Percentiles rank a stretch among this genome's conserved stretches.
Conservation (phyloP, 2,329 filamentous ascomycete species). For the Neoscytalidium dimidiatum region DNA sequence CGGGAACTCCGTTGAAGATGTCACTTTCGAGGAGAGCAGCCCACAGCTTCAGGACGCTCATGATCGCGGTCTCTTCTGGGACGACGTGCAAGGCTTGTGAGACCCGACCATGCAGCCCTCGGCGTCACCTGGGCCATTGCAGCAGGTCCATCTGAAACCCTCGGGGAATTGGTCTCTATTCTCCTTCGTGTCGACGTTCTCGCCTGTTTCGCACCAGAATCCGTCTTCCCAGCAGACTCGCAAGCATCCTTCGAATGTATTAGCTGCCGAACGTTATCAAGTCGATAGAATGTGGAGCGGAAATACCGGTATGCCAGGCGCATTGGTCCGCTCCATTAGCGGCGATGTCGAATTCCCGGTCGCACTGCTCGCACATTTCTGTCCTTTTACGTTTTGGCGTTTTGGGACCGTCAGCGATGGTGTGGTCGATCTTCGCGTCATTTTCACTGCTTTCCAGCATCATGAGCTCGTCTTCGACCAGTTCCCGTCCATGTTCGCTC, state of each 20-base stretch:
- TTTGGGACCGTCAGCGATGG: neutral
- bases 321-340: neutral
- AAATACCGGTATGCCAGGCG: neutral
- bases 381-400: neutral
- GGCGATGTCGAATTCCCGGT: neutral
- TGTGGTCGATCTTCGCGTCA: neutral
- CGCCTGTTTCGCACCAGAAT: neutral
- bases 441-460: neutral
- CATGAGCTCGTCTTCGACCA: neutral
- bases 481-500: neutral
- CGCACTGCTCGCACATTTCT: neutral
- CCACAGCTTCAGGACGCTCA: neutral
- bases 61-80: neutral
- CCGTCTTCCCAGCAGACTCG: neutral
- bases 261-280: neutral
- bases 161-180: conserved; percentile 28
- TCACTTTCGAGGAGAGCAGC: neutral
- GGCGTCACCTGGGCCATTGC: conserved; percentile 5
- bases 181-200: conserved; percentile 28
- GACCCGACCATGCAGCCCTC: neutral
- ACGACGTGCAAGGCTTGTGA: neutral
- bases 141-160: conserved; percentile 35
- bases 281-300: neutral
- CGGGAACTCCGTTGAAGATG: no score
- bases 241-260: neutral